A percentile compares a stretch with the other conserved stretches of the same genome.
phyloP scores from a whole-genome alignment of 768 basidiomycete genomes.

The Russula dissimulans region DNA sequence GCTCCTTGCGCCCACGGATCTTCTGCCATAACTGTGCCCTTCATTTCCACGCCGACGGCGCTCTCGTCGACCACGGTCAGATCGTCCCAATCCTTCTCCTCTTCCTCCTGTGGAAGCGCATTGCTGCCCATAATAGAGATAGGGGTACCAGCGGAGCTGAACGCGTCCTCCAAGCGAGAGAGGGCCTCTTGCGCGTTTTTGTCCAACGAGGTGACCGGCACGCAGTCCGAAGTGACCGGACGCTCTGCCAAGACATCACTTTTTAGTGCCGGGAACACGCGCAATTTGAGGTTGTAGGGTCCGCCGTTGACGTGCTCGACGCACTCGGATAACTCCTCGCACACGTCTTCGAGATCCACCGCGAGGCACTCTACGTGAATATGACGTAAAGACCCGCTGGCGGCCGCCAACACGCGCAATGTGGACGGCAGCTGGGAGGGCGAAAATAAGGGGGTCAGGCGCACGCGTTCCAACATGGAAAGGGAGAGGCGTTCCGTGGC shows the following conservation, averaged over 20 bases:
- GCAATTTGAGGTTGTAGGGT: constrained; percentile 13
- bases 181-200: constrained; percentile 12
- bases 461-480: constrained; percentile 8
- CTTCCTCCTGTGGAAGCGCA: constrained; percentile 4
- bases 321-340: constrained; percentile 15
- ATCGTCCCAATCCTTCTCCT: constrained; percentile 16
- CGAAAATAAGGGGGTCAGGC: constrained; percentile 17
- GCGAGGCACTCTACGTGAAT: constrained; percentile 17
- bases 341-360: constrained; percentile 18
- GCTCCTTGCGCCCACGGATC: constrained; percentile 4
- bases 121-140: constrained; percentile 9
- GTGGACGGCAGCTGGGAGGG: constrained; percentile 12
- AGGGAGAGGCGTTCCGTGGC: constrained; percentile 3
- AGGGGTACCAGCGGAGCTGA: constrained; percentile 13
- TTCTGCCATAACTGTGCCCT: not conserved
- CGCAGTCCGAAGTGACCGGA: constrained; percentile 11
- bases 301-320: constrained; percentile 18
- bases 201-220: not conserved
- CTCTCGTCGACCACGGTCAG: constrained; percentile 16
- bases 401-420: constrained; percentile 4
- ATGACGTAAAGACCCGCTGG: constrained; percentile 5
- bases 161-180: constrained; percentile 12
- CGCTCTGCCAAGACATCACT: constrained; percentile 3
- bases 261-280: constrained; percentile 13
- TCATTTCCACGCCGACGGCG: not conserved